Conservation (phyloP, 2,329 filamentous ascomycete genomes). For the Aspergillus sp. region DNA sequence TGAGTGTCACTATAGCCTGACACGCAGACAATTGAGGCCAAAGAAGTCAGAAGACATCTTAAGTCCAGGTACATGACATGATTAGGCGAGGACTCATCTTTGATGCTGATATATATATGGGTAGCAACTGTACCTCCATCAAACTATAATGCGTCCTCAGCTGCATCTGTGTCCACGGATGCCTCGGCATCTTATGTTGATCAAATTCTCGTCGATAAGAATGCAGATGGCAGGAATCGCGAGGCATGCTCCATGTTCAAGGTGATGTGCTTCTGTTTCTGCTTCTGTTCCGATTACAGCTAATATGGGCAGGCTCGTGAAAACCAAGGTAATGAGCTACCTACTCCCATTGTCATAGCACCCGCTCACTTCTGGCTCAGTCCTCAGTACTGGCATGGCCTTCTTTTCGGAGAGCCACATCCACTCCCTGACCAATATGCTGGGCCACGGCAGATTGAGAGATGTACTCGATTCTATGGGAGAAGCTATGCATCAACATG, state of each 20-base stretch:
- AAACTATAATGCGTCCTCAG: neutral
- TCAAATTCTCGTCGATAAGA: neutral
- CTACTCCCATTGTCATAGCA: too few relatives aligned
- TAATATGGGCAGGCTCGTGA: neutral
- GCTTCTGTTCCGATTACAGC: neutral
- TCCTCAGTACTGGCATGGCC: neutral
- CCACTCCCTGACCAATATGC: neutral
- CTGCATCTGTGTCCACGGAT: neutral
- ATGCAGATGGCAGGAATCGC: neutral
- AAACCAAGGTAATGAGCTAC: neutral
- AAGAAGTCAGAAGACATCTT: neutral
- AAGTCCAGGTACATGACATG: neutral
- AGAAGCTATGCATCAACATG: neutral
- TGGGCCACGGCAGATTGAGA: neutral
- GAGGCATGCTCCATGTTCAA: neutral
- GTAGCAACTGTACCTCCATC: neutral
- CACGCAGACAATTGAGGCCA: neutral
- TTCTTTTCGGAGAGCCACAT: neutral
- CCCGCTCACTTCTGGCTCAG: neutral
- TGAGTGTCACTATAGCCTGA: neutral
- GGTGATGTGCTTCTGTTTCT: neutral
- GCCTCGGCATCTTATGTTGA: neutral
- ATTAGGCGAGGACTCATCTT: too few relatives aligned
- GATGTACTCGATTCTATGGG: neutral
- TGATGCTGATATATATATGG: neutral